phyloP scores from a whole-genome alignment of 176 grass and related monocot genomes.

The Echinochloa phyllopogon region DNA sequence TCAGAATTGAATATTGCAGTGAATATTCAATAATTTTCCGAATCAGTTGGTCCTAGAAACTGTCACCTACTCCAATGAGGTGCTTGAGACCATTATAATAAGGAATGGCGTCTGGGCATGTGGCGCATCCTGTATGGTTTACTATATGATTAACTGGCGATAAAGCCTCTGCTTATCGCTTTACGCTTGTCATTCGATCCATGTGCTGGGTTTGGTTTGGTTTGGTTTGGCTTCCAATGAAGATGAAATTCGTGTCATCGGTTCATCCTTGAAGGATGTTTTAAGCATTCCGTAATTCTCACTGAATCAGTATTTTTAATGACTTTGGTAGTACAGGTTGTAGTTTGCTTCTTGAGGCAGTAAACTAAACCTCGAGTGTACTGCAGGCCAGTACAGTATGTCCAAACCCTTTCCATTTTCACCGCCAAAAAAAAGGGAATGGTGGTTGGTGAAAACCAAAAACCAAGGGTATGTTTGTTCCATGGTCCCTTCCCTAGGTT shows the following conservation, averaged over 20 bases:
- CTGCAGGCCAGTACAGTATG: neutral
- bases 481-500: neutral
- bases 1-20: constrained; percentile 23
- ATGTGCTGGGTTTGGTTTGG: too few relatives aligned
- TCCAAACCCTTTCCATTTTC: neutral
- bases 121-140: neutral
- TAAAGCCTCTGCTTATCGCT: neutral
- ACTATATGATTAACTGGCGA: neutral
- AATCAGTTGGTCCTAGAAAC: constrained; percentile 43
- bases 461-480: neutral
- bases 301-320: neutral
- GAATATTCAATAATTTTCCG: constrained; percentile 26
- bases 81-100: neutral
- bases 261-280: neutral
- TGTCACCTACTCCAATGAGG: constrained; percentile 48
- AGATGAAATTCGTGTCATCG: neutral
- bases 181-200: constrained; percentile 13
- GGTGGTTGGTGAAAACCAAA: neutral
- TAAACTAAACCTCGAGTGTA: neutral
- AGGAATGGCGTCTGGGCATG: constrained; percentile 1
- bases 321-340: neutral
- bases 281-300: neutral
- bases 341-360: neutral
- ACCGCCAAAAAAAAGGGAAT: neutral
- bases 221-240: neutral